Evolutionary conservation across 23 red algal species (phyloP), one percentile per base, ranked within the genome.

Genomic region (Gracilaria domingensis): DNA sequence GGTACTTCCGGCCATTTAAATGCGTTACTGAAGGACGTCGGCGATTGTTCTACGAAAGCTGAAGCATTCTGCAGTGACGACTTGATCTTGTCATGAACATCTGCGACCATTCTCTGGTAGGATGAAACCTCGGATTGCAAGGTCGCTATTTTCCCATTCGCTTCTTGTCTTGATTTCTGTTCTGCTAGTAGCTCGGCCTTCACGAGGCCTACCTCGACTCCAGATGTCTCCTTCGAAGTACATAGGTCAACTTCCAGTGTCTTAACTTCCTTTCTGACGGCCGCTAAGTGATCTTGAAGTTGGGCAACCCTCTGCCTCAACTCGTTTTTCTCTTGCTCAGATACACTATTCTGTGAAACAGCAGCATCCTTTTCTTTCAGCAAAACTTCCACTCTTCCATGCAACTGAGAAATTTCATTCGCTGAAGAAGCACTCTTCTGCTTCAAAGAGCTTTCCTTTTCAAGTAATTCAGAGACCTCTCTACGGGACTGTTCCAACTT

Each of bases 131-230:
- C 71, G 66, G n/a, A 70, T 57, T 72, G 56, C 24, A 90, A 28
- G 23, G 55, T 35, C 36, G 13, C 67, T 23, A 87, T 26, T 26
- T 75, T 73, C 18, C 35, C 62, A 23, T 20, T 34, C 6, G 25
- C 29, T 38, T 72, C 67, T 75, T 38, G 50, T 38, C 76, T 79
- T 55, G 74, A 48, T 16, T 90, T 90, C 71, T 90, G 75, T 50
- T 90, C 87, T 21, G 73, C 73, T 23, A 75, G 13, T n/a, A 90
- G 57, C 75, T 90, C 76, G 28, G 75, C 56, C 36, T 79, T 64
- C 3, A 66, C 74, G 5, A 81, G 0, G 36, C 74, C 57, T 8
- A 90, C 8, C 29, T 90, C 75, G 14, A 51, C 57, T 12, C 18
- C 62, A 35, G 87, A 71, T 29, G 38, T 81, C 56, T 90, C 87